Evolutionary conservation across 2,329 filamentous ascomycete genomes (phyloP).

Genomic region (Alternaria sp.): DNA sequence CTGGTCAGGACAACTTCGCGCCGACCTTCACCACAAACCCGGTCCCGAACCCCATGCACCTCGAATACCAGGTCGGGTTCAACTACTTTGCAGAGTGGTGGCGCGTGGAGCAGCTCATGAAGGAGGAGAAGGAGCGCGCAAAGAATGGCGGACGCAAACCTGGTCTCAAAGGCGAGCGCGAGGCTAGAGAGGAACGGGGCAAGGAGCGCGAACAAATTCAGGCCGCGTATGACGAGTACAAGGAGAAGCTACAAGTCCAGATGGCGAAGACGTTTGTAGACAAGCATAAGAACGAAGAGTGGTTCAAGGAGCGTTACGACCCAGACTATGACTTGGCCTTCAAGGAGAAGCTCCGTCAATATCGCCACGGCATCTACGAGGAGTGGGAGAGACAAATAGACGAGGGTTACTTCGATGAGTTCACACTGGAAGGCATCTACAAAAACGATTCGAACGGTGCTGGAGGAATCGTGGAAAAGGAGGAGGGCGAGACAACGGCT

Average conservation of each 20-base stretch:
- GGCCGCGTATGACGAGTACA: constrained; percentile 69
- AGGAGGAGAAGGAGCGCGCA: constrained; percentile 77
- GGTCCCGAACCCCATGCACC: constrained; percentile 71
- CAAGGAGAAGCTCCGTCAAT: constrained; percentile 76
- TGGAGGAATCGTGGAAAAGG: constrained; percentile 86
- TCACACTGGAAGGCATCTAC: constrained; percentile 90
- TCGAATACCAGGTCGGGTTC: constrained; percentile 83
- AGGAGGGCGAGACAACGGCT: constrained; percentile 91
- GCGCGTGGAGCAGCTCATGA: constrained; percentile 80
- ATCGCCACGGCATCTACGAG: constrained; percentile 76
- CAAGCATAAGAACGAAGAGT: constrained; percentile 93
- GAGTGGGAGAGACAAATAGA: constrained; percentile 92
- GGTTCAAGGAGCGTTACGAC: constrained; percentile 96
- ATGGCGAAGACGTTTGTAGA: constrained; percentile 91
- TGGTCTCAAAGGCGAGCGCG: constrained; percentile 68
- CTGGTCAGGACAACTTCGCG: constrained; percentile 68
- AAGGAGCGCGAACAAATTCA: constrained; percentile 82
- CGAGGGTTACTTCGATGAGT: constrained; percentile 87
- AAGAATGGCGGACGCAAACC: constrained; percentile 73
- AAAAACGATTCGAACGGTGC: constrained; percentile 90
- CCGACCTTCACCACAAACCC: constrained; percentile 66
- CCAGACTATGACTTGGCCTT: constrained; percentile 79
- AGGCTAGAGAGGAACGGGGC: constrained; percentile 75
- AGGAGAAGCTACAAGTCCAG: constrained; percentile 68
- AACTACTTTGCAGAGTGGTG: constrained; percentile 89